Evolutionary conservation across 225 moss, liverwort and hornwort species (phyloP).

Genomic region (Pseudisothecium myosuroides): DNA sequence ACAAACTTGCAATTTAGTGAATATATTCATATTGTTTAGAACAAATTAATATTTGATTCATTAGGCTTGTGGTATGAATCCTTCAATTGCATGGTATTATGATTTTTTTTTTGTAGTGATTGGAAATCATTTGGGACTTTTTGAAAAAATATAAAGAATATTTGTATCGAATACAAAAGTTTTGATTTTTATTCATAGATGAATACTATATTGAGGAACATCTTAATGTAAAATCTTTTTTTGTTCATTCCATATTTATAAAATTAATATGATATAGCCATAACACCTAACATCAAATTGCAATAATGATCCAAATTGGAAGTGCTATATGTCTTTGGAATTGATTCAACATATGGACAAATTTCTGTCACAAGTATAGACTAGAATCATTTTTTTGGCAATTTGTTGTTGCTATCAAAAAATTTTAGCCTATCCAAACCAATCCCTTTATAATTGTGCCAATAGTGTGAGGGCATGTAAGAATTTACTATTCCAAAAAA

Average conservation of each 20-base stretch:
- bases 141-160: not conserved
- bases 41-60: not conserved
- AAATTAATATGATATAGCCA: no score
- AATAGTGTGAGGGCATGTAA: no score
- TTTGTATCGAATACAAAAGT: not conserved
- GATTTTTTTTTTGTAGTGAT: no score
- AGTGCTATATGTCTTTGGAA: not conserved
- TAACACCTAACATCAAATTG: fast-evolving
- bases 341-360: no score
- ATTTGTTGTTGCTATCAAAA: no score
- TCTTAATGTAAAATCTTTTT: not conserved
- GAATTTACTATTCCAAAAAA: no score
- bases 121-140: not conserved
- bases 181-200: no score
- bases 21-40: not conserved
- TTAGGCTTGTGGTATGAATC: fast-evolving
- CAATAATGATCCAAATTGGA: not conserved
- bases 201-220: not conserved
- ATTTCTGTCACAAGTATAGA: no score
- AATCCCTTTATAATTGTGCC: no score
- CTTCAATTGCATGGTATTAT: not conserved
- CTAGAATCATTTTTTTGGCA: no score
- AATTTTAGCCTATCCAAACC: no score
- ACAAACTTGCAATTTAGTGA: fast-evolving
- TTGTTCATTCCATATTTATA: not conserved